These are phyloP conservation scores for Phytophthora citricola DNA, from an alignment of 352 stramenopile genomes.

Conservation along the genomic window DNA sequence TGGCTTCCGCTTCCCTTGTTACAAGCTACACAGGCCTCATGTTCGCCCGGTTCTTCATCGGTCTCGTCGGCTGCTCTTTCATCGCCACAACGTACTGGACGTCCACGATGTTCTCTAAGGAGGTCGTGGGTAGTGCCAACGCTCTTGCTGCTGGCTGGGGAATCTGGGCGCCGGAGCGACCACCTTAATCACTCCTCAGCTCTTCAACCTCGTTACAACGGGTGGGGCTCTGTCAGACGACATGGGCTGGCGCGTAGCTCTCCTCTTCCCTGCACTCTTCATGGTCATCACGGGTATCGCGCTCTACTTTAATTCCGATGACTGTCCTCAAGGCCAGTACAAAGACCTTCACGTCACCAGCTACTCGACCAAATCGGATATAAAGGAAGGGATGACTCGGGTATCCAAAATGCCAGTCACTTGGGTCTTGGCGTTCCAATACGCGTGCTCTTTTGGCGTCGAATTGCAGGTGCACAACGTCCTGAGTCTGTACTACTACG, in stretches of 20 bases:
- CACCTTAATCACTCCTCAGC: conserved; percentile 86
- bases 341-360: conserved; percentile 61
- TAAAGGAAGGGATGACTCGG: conserved; percentile 46
- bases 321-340: conserved; percentile 94
- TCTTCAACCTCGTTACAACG: conserved; percentile 90
- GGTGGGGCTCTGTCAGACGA: conserved; percentile 57
- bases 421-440: conserved; percentile 92
- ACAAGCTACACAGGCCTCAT: conserved; percentile 78
- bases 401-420: conserved; percentile 69
- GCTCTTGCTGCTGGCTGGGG: conserved; percentile 92
- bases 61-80: conserved; percentile 93
- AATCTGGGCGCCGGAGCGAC: conserved; percentile 93
- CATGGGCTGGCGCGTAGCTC: conserved; percentile 90
- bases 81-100: conserved; percentile 95
- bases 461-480: conserved; percentile 96
- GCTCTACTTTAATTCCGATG: conserved; percentile 86
- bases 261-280: conserved; percentile 89
- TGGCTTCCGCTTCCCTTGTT: conserved; percentile 84
- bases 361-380: conserved; percentile 31
- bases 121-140: conserved; percentile 94
- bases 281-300: conserved; percentile 75
- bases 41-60: conserved; percentile 94
- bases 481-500: conserved; percentile 90
- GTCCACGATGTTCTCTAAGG: conserved; percentile 92
- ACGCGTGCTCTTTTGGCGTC: conserved; percentile 94